Evolutionary conservation across 2,329 filamentous ascomycete species (phyloP), one percentile per base, ranked within the genome.

Genomic region (Verticillium tricorpus): DNA sequence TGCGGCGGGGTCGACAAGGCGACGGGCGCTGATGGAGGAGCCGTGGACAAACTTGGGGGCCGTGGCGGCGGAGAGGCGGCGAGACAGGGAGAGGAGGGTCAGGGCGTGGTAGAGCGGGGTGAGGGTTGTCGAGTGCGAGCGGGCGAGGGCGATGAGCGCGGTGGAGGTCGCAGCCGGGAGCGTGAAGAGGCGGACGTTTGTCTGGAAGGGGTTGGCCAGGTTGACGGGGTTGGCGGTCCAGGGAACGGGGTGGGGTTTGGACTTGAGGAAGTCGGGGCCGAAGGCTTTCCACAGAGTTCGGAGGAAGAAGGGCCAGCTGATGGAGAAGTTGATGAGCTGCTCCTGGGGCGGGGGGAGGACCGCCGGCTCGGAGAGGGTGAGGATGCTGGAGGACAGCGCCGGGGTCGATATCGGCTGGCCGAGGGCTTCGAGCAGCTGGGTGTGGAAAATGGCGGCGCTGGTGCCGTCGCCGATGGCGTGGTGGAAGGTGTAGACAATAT

Each of bases 401-500:
- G 25, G 17, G 6, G n/a, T 28, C 5, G 28, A 19, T 28, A 8
- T 40, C 28, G 25, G 39, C 32, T 40, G 59, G 61, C 76, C 77
- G 2, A 86, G 71, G 4, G 80, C 76, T 2, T 70, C 66, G 4
- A 82, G 73, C 0, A 87, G 70, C 1, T 74, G 71, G 34, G 75
- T 69, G 63, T 87, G 84, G 64, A 87, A 85, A 2, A 76, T 67
- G 32, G 72, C 71, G 0, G 78, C 80, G 64, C 79, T 78, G 14
- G 77, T 72, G 1, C 85, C 85, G 64, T 87, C 85, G 28, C 77
- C 76, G 19, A 86, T 72, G 0, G 77, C 74, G 65, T 87, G 84
- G 63, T 87, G 84, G 37, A 74, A 82, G 5, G 76, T 73, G 64
- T 85, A 83, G 6, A 78, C 64, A 14, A 83, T 63, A 57, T 84